Conservation (phyloP, 495 filamentous ascomycete genomes). For the Penicillium verhagenii region DNA sequence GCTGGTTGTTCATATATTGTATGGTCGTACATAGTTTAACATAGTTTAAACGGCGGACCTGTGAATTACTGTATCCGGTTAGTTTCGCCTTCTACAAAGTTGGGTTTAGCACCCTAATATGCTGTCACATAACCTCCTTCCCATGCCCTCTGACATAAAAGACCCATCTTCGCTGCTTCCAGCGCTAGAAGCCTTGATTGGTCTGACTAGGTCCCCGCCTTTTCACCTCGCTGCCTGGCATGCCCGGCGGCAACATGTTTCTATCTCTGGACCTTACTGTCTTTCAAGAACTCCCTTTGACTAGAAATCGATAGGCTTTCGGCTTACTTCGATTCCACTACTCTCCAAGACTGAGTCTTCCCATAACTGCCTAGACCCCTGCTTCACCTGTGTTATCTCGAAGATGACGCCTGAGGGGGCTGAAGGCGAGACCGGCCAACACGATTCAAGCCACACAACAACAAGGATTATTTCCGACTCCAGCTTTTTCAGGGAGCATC, state of each 20-base stretch:
- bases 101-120: neutral
- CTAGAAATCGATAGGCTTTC: neutral
- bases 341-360: neutral
- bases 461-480: slow-evolving; percentile 6
- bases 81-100: too few relatives aligned
- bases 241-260: neutral
- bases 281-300: neutral
- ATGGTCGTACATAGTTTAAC: neutral
- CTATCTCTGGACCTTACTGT: neutral
- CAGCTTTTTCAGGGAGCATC: slow-evolving; percentile 7
- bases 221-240: neutral
- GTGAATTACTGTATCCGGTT: slow-evolving; percentile 2
- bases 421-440: slow-evolving; percentile 8
- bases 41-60: slow-evolving; percentile 3
- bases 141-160: too few relatives aligned
- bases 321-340: slow-evolving; percentile 4
- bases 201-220: neutral
- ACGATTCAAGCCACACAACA: slow-evolving; percentile 10
- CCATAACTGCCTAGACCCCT: neutral
- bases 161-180: too few relatives aligned
- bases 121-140: too few relatives aligned
- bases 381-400: slow-evolving; percentile 12
- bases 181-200: neutral
- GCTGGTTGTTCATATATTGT: neutral
- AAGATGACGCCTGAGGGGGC: slow-evolving; percentile 8